Base-by-base conservation (phyloP, 805 yeast genomes). In the Saturnispora gosingensis region DNA sequence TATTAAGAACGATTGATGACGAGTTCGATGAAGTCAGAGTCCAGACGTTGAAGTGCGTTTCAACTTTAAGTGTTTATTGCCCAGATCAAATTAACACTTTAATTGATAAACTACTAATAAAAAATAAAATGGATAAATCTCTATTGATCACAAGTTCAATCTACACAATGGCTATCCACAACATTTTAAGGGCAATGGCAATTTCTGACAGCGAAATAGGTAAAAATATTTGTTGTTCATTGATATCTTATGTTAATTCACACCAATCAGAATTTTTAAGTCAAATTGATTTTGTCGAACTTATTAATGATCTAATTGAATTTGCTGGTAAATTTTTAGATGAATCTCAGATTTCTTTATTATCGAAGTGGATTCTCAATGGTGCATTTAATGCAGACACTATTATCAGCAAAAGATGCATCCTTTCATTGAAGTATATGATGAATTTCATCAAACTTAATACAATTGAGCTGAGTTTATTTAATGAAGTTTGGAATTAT, bases 11-110 rank as follows among this genome's bases (percentile, higher is more conserved):
- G 49, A 67, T 86, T 24, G 71, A 74, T 13, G 95, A 87, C 61
- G 72, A 75, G 45, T 80, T 80, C 57, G 70, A 86, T 5, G 90
- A 85, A 56, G 90, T 87, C 1, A 86, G 85, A 61, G 81, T 78
- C 58, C 86, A 83, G 62, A 84, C 93, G 0, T 77, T 85, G 45
- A 78, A 79, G 55, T 76, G 84, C 47, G 62, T 68, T 45, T 60
- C 59, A 40, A 58, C 59, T 5, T 57, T 76, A 36, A 64, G 76
- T n/a, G 27, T 16, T 22, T 20, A 36, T 18, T 43, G 46, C 13
- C 69, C 72, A 15, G 65, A 60, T 28, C 52, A 50, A 39, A 58
- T 77, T 35, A 63, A 67, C 13, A 57, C 61, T 35, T 66, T 64
- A 9, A 67, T 66, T 15, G 57, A 65, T 5, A 53, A 63, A n/a